phyloP scores from a whole-genome alignment of 225 moss, liverwort and hornwort genomes.

The Straminergon stramineum region DNA sequence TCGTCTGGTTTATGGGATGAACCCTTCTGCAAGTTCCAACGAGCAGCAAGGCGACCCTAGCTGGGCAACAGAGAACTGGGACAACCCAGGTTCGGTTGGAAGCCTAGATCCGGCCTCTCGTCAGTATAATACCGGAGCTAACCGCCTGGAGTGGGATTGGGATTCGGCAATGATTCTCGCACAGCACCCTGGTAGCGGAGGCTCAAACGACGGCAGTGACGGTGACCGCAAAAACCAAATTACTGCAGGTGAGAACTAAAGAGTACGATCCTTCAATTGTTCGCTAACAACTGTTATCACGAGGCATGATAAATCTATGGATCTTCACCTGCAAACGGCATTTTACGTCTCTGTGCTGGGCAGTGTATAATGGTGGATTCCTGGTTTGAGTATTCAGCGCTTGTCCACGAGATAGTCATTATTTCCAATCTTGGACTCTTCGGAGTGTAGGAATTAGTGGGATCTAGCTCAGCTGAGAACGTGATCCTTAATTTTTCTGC shows the following conservation, averaged over 20 bases:
- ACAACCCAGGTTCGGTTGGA: conserved; percentile 64
- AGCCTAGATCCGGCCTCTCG: conserved; percentile 59
- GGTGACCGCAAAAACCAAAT: conserved; percentile 60
- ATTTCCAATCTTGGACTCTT: background rate
- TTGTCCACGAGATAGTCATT: background rate
- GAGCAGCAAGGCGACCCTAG: conserved; percentile 93
- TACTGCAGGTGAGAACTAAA: conserved; percentile 25
- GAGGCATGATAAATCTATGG: background rate
- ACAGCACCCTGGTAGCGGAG: conserved; percentile 63
- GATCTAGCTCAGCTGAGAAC: background rate
- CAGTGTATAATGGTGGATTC: background rate
- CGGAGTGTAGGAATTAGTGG: background rate
- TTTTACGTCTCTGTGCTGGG: background rate
- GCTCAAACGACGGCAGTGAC: conserved; percentile 61
- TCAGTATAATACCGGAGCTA: conserved; percentile 42
- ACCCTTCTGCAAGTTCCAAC: conserved; percentile 92
- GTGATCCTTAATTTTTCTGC: background rate
- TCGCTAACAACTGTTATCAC: background rate
- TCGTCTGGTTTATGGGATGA: conserved; percentile 92
- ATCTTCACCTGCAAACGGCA: background rate
- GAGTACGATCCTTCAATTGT: background rate
- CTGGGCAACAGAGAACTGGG: conserved; percentile 93
- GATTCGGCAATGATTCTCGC: conserved; percentile 85
- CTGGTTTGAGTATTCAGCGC: background rate
- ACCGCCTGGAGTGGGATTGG: conserved; percentile 96